These are phyloP conservation scores for Luffa acutangula DNA, from an alignment of 306 rosid species.

Conservation along the genomic window DNA sequence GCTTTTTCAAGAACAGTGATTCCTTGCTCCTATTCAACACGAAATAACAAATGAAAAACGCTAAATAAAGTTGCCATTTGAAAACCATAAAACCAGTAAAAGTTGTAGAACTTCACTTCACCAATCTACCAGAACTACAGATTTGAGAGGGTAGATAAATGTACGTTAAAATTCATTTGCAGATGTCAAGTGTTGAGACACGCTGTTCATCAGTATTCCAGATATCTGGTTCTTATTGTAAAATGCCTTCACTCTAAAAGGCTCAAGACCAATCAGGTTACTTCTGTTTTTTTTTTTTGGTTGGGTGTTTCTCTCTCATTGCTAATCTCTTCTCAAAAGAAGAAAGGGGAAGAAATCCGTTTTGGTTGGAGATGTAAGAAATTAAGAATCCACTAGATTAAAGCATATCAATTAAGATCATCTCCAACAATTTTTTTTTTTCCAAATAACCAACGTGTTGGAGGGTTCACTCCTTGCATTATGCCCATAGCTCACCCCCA, in stretches of 20 bases:
- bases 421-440: not conserved
- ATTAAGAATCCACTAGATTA: not conserved
- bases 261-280: not conserved
- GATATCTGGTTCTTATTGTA: not conserved
- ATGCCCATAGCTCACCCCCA: not conserved
- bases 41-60: conserved; percentile 3
- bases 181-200: not conserved
- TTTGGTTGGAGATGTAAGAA: not conserved
- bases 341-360: not conserved
- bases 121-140: not conserved
- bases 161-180: not conserved
- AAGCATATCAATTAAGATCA: not conserved
- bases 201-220: not conserved
- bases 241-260: not conserved
- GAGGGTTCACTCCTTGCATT: not conserved
- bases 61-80: not conserved
- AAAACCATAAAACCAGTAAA: not conserved
- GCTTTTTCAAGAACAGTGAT: conserved; percentile 66
- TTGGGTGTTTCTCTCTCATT: not conserved
- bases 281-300: not conserved
- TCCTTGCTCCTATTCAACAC: conserved; percentile 72
- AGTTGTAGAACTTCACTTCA: not conserved
- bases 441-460: not conserved
- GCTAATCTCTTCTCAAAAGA: not conserved
- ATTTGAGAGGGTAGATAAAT: not conserved